phyloP scores from a whole-genome alignment of 2,329 filamentous ascomycete species.

The Trichoderma cornu-damae region DNA sequence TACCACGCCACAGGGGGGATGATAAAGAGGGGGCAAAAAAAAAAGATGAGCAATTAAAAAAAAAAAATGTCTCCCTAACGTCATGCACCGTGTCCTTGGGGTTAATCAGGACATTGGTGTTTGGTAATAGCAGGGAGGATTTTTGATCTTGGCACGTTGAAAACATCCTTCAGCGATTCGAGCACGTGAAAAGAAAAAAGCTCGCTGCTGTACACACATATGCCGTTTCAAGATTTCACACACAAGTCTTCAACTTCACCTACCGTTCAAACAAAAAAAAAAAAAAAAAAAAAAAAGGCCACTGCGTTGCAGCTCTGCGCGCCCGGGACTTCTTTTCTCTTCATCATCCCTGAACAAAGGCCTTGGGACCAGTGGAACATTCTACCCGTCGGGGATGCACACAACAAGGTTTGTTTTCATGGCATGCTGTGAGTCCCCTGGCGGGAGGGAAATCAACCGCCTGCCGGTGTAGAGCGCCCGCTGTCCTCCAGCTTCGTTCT shows the following conservation, averaged over 20 bases:
- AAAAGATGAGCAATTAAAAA: neutral
- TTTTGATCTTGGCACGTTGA: slow-evolving; percentile 52
- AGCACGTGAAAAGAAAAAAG: slow-evolving; percentile 42
- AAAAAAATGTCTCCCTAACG: slow-evolving; percentile 44
- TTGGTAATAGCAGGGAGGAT: slow-evolving; percentile 52
- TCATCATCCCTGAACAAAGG: neutral
- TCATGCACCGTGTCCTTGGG: slow-evolving; percentile 50
- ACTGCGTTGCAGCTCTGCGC: neutral
- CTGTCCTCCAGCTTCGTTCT: neutral
- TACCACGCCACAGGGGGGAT: neutral
- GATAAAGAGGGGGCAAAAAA: neutral
- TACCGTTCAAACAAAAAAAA: no score
- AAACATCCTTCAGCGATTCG: slow-evolving; percentile 52
- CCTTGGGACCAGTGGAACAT: neutral
- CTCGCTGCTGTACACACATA: slow-evolving; percentile 57
- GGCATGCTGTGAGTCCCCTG: neutral
- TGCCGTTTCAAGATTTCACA: slow-evolving; percentile 37
- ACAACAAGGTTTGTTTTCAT: neutral
- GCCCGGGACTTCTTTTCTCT: no score
- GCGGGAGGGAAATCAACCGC: neutral
- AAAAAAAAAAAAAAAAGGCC: no score
- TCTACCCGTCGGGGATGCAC: neutral
- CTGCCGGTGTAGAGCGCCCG: neutral
- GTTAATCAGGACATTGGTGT: slow-evolving; percentile 42
- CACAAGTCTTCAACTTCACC: neutral